Base-by-base conservation (phyloP, 305 asterid species). In the Lippia alba region DNA sequence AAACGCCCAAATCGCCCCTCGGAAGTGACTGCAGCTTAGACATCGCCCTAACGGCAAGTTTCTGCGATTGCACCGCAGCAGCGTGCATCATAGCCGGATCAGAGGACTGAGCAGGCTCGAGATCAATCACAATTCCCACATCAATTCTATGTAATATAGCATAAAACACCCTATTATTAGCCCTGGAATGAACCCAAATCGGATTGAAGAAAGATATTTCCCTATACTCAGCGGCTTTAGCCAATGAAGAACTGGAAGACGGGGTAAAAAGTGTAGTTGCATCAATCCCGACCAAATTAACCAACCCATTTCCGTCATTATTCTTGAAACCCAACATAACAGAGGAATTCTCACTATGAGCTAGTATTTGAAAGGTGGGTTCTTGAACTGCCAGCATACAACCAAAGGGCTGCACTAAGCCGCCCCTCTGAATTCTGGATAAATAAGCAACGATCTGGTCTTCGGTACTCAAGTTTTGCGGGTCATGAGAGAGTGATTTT, bases 61-160 rank as follows among this genome's bases (percentile, higher is more conserved):
- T 88, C 71, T 90, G 91, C 6, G 92, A 71, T 56, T 76, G 87
- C 19, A 86, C 81, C 0, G 90, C 87, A 17, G 83, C 87, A 10
- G 84, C 82, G 50, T 81, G 87, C 57, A 82, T 41, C 70, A 69
- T 30, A 44, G 81, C 71, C 32, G 83, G 85, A 61, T 84, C 89
- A 73, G 76, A 69, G 11, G 77, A 72, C 12, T 46, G 79, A 71
- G 83, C 82, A 65, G 95, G 92, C 79, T 90, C 96, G 57, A 88
- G 82, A 86, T 88, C 96, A 80, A 90, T 79, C 70, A 90, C 82
- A 66, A 76, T 73, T 15, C 91, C 91, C 66, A 84, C 87, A 74
- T 84, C 95, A 76, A 86, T 88, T 57, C 89, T 85, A 63, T 90
- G 96, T 14, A 88, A 58, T 61, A 88, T 78, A 59, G 96, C 95